Conservation (phyloP, 495 filamentous ascomycete species). For the Podospora didyma region DNA sequence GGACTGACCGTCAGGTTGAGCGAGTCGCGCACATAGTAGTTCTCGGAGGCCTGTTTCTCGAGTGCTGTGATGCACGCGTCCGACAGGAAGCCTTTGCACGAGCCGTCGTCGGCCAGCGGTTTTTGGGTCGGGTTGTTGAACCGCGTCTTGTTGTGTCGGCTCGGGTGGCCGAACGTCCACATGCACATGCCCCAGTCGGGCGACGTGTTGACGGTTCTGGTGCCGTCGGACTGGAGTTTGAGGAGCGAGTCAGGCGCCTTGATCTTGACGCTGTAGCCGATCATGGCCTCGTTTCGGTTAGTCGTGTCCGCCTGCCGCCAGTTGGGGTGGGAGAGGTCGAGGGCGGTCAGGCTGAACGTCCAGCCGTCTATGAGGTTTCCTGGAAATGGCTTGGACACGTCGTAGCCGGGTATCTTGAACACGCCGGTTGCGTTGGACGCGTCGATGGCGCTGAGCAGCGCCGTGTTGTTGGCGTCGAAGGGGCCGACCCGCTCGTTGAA, state of each 20-base stretch:
- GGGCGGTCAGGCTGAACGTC: constrained; percentile 3
- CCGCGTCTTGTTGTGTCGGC: not conserved
- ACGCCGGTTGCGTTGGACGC: constrained; percentile 8
- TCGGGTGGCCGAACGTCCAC: constrained; percentile 6
- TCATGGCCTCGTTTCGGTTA: constrained; percentile 1
- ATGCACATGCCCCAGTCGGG: constrained; percentile 14
- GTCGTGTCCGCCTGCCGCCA: not conserved
- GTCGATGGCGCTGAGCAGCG: not conserved
- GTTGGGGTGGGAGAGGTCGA: constrained; percentile 3
- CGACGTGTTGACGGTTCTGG: constrained; percentile 3
- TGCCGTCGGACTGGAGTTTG: not conserved
- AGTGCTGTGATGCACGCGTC: constrained; percentile 8
- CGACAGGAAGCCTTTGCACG: constrained; percentile 9
- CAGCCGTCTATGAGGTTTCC: constrained; percentile 9
- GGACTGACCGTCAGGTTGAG: not conserved
- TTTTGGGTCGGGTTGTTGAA: constrained; percentile 10
- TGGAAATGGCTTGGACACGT: constrained; percentile 12
- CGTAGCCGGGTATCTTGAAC: constrained; percentile 7
- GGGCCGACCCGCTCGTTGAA: constrained; percentile 4
- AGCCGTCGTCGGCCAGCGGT: constrained; percentile 7
- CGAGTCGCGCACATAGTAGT: not conserved
- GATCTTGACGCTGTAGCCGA: constrained; percentile 9
- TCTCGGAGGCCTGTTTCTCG: not conserved
- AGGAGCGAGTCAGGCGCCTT: not conserved
- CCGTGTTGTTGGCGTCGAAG: constrained; percentile 10